These are phyloP conservation scores for Seiridium unicorne DNA, from an alignment of 2,329 filamentous ascomycete genomes.

Conservation along the genomic window DNA sequence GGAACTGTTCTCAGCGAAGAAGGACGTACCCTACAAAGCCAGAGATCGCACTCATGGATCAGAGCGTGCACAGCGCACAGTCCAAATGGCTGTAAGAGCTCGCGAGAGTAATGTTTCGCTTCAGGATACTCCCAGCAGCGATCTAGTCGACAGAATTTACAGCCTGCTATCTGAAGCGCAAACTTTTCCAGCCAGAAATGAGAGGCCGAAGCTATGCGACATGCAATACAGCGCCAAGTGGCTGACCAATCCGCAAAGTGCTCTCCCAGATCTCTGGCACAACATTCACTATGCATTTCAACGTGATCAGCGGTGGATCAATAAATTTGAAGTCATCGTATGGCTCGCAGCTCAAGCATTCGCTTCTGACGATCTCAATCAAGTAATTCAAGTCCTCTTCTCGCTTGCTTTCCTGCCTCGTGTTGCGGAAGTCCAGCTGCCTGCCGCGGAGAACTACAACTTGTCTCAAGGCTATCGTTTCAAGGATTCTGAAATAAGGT, in stretches of 20 bases:
- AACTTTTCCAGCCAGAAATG: background rate
- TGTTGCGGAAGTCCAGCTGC: constrained; percentile 18
- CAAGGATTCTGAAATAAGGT: background rate
- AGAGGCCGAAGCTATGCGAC: background rate
- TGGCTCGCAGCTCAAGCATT: background rate
- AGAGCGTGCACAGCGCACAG: background rate
- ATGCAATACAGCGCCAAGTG: background rate
- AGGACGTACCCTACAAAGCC: background rate
- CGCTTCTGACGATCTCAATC: background rate
- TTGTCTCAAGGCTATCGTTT: constrained; percentile 12
- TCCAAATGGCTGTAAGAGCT: background rate
- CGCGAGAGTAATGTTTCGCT: background rate
- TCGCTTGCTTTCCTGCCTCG: constrained; percentile 13
- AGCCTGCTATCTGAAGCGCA: background rate
- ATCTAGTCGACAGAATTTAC: background rate
- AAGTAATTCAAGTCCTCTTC: constrained; percentile 25
- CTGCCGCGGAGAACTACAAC: constrained; percentile 11
- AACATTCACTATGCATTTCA: background rate
- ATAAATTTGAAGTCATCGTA: background rate
- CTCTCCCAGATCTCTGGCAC: background rate
- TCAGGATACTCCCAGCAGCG: background rate
- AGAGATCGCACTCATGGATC: background rate
- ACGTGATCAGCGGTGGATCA: background rate
- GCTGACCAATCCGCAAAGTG: background rate
- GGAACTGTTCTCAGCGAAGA: background rate